Conservation (phyloP, 805 yeast species). For the Yamadazyma sp. region DNA sequence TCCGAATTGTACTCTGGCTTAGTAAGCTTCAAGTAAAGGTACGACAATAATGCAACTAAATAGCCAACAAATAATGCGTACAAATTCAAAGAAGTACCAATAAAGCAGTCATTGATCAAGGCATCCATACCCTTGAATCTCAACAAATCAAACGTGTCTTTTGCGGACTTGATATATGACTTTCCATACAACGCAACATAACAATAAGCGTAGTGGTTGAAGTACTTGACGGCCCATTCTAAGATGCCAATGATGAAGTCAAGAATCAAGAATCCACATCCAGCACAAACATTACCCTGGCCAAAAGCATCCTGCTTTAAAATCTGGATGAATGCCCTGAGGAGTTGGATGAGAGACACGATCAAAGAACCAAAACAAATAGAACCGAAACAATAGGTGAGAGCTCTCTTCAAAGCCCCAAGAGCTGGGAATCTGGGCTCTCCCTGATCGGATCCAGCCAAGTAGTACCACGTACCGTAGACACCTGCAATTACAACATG, state of each 20-base stretch:
- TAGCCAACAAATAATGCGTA: conserved; percentile 73
- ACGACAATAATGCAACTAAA: conserved; percentile 57
- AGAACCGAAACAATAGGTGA: conserved; percentile 87
- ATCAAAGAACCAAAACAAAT: conserved; percentile 81
- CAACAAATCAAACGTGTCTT: conserved; percentile 76
- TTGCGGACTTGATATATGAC: conserved; percentile 70
- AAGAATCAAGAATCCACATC: conserved; percentile 51
- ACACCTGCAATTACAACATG: conserved; percentile 83
- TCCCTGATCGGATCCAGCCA: conserved; percentile 71
- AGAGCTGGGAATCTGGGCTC: conserved; percentile 78
- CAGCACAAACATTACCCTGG: conserved; percentile 53
- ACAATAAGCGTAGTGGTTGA: conserved; percentile 88
- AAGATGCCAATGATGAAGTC: conserved; percentile 62
- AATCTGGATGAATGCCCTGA: conserved; percentile 54
- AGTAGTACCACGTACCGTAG: conserved; percentile 90
- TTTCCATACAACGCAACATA: conserved; percentile 86
- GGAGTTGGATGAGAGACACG: conserved; percentile 67
- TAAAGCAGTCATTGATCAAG: conserved; percentile 77
- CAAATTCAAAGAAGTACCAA: conserved; percentile 75
- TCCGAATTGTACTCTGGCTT: conserved; percentile 60
- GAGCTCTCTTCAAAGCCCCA: conserved; percentile 76
- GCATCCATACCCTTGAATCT: conserved; percentile 82
- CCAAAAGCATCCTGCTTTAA: conserved; percentile 52
- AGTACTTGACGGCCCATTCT: conserved; percentile 80
- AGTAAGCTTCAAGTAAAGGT: conserved; percentile 65